These are phyloP conservation scores for Tuber brumale DNA, from an alignment of 495 filamentous ascomycete genomes.

Conservation along the genomic window DNA sequence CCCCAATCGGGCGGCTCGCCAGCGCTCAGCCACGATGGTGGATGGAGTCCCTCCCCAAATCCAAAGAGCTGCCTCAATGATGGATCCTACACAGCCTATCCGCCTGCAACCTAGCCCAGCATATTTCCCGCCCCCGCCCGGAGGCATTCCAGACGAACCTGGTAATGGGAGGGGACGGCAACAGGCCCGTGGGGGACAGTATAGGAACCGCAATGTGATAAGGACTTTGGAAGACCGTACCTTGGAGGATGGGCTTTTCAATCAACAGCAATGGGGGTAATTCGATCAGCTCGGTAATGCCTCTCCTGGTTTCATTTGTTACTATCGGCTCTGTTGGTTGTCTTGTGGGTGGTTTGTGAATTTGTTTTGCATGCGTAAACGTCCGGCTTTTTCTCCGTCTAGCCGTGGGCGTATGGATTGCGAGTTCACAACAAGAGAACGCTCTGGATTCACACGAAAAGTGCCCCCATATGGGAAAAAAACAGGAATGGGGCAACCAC, in stretches of 20 bases:
- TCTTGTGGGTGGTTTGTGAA: constrained; percentile 12
- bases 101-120: constrained; percentile 91
- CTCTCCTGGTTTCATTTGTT: constrained; percentile 6
- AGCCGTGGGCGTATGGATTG: not conserved
- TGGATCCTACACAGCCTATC: constrained; percentile 92
- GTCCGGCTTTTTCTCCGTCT: constrained; percentile 43
- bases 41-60: constrained; percentile 88
- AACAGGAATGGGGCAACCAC: not conserved
- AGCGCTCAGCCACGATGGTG: constrained; percentile 93
- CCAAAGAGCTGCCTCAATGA: constrained; percentile 91
- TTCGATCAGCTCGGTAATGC: not conserved
- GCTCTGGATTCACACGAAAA: not conserved
- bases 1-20: constrained; percentile 70
- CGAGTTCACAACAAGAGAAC: not conserved
- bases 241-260: constrained; percentile 75
- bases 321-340: constrained; percentile 14
- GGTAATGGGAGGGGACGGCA: constrained; percentile 60
- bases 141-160: constrained; percentile 52
- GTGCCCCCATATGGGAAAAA: not conserved
- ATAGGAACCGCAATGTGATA: constrained; percentile 80
- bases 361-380: constrained; percentile 42
- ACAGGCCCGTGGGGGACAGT: constrained; percentile 61
- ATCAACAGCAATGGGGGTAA: constrained; percentile 54
- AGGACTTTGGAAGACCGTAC: constrained; percentile 89
- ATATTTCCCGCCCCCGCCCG: constrained; percentile 93